These are phyloP conservation scores for Metschnikowia colocasiae DNA, from an alignment of 805 yeast species.

Conservation along the genomic window DNA sequence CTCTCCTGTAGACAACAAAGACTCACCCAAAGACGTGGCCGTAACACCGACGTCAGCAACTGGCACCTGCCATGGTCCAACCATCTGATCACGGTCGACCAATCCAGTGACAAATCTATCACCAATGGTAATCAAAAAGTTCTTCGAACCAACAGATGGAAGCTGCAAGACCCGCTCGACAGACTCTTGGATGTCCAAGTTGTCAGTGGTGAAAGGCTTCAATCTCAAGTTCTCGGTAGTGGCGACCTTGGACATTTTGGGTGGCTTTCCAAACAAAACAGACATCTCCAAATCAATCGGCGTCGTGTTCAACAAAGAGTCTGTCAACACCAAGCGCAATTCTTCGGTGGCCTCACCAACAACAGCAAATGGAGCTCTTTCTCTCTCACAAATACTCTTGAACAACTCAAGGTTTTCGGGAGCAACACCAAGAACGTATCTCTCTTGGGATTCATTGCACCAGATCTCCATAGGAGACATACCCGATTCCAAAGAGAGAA, in stretches of 20 bases:
- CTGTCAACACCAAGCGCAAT: slow-evolving; percentile 76
- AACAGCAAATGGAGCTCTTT: slow-evolving; percentile 93
- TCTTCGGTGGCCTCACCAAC: slow-evolving; percentile 93
- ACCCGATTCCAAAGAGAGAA: slow-evolving; percentile 89
- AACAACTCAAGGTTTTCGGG: slow-evolving; percentile 71
- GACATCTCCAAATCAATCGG: slow-evolving; percentile 97
- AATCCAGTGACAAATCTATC: slow-evolving; percentile 97
- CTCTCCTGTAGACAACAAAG: slow-evolving; percentile 78
- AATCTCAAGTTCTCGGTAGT: slow-evolving; percentile 56
- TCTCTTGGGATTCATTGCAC: slow-evolving; percentile 99
- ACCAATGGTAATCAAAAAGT: slow-evolving; percentile 94
- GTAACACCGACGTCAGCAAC: slow-evolving; percentile 98
- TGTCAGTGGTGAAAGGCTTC: slow-evolving; percentile 34
- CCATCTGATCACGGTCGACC: slow-evolving; percentile 96
- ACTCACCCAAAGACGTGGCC: slow-evolving; percentile 79
- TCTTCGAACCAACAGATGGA: slow-evolving; percentile 94
- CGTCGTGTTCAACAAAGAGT: slow-evolving; percentile 67
- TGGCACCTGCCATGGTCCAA: slow-evolving; percentile 99
- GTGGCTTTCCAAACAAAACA: slow-evolving; percentile 93
- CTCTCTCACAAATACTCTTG: slow-evolving; percentile 82
- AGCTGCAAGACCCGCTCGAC: slow-evolving; percentile 76
- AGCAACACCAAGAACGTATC: slow-evolving; percentile 91
- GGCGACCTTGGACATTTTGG: slow-evolving; percentile 83
- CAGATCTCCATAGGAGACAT: slow-evolving; percentile 99
- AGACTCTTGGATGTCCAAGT: slow-evolving; percentile 53